A percentile compares a stretch with the other conserved stretches of the same genome.
phyloP scores from a whole-genome alignment of 495 filamentous ascomycete genomes.

The Aspergillus indologenus region DNA sequence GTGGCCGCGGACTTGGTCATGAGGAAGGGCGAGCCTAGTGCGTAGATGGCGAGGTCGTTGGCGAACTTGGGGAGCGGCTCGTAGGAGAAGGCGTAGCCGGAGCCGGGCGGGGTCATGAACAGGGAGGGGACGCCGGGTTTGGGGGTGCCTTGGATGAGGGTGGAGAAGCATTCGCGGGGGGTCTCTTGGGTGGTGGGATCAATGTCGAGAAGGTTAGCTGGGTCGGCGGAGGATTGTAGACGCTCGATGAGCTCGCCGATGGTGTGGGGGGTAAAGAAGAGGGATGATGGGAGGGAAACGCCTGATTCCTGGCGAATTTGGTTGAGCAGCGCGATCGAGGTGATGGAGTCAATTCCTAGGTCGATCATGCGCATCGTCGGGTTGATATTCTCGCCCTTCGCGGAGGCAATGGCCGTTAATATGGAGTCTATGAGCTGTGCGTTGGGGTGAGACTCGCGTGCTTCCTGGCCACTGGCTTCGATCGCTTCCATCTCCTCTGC shows the following conservation, averaged over 20 bases:
- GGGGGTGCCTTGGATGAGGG: constrained; percentile 2
- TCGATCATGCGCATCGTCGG: constrained; percentile 15
- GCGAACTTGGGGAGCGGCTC: constrained; percentile 6
- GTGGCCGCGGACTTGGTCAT: neutral
- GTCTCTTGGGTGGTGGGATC: neutral
- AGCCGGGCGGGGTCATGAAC: constrained; percentile 9
- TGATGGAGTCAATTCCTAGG: constrained; percentile 21
- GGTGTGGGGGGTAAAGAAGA: constrained; percentile 15
- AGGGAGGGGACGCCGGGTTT: neutral
- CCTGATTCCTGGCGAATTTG: constrained; percentile 16
- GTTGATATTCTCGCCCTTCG: constrained; percentile 12
- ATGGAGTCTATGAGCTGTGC: constrained; percentile 2
- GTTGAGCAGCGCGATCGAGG: constrained; percentile 18
- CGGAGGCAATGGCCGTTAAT: constrained; percentile 13
- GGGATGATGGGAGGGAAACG: constrained; percentile 17
- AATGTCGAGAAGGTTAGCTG: neutral
- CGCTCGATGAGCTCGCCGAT: neutral
- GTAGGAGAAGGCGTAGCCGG: constrained; percentile 6
- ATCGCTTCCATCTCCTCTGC: neutral
- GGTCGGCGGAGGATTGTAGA: neutral
- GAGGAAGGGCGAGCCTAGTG: constrained; percentile 11
- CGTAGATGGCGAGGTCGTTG: constrained; percentile 7
- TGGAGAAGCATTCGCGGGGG: neutral
- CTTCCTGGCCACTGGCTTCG: neutral
- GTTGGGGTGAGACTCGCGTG: neutral